phyloP scores from a whole-genome alignment of 352 stramenopile genomes.

The Phytophthora sp. region DNA sequence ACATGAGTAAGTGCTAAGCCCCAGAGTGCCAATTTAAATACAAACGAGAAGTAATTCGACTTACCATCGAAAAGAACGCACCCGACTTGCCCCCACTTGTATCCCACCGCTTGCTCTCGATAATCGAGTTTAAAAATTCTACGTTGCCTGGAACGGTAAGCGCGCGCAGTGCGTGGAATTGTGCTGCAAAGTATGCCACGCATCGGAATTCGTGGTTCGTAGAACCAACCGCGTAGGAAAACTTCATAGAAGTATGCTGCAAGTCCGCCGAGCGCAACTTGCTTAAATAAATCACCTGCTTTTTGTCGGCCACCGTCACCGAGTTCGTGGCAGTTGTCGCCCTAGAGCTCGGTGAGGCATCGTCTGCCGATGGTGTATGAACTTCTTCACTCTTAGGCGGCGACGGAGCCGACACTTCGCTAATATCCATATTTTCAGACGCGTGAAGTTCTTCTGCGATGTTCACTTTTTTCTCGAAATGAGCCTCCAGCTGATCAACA shows the following conservation, averaged over 20 bases:
- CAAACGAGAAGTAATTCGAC: constrained; percentile 8
- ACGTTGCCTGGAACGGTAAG: constrained; percentile 71
- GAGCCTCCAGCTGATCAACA: constrained; percentile 66
- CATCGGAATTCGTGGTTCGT: constrained; percentile 71
- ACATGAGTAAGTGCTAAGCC: constrained; percentile 5
- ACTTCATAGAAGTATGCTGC: constrained; percentile 85
- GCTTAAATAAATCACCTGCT: constrained; percentile 63
- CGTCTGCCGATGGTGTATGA: constrained; percentile 3
- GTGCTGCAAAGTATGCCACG: constrained; percentile 81
- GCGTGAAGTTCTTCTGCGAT: constrained; percentile 56
- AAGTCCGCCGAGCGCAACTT: constrained; percentile 73
- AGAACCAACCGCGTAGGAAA: constrained; percentile 56
- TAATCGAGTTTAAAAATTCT: constrained; percentile 84
- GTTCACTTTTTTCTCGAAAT: constrained; percentile 62
- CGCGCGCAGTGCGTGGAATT: constrained; percentile 82
- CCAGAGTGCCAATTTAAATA: neutral
- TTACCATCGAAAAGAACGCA: constrained; percentile 87
- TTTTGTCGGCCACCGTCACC: constrained; percentile 41
- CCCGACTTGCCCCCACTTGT: constrained; percentile 85
- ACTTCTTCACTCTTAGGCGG: constrained; percentile 27
- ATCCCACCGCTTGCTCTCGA: constrained; percentile 78
- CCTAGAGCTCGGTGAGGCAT: constrained; percentile 4
- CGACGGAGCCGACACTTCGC: constrained; percentile 27
- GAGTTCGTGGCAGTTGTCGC: constrained; percentile 14
- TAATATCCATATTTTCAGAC: constrained; percentile 27